Evolutionary conservation across 768 basidiomycete species (phyloP).

Genomic region (Hericium alpestre): DNA sequence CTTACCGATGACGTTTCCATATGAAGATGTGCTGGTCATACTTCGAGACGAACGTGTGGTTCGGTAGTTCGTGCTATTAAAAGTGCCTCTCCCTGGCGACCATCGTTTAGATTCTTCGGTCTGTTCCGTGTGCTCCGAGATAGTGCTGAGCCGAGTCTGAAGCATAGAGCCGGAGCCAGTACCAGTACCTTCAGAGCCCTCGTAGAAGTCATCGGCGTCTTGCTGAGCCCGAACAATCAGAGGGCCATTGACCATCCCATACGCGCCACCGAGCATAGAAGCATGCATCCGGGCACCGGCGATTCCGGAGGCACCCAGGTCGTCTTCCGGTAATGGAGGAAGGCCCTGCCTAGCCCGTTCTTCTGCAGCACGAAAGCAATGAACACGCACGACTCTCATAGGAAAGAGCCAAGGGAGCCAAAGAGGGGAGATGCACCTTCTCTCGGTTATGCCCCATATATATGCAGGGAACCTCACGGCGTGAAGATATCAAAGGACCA

Average conservation of each 20-base stretch:
- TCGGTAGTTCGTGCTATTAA: background rate
- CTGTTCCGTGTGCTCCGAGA: constrained; percentile 12
- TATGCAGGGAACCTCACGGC: constrained; percentile 15
- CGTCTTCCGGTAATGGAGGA: constrained; percentile 13
- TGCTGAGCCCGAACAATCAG: constrained; percentile 55
- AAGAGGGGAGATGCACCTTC: constrained; percentile 17
- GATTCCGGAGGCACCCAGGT: constrained; percentile 8
- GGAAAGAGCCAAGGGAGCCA: constrained; percentile 1
- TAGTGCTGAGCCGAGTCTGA: constrained; percentile 11
- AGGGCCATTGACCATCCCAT: constrained; percentile 38
- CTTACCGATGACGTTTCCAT: constrained; percentile 54
- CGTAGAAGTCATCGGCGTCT: constrained; percentile 24
- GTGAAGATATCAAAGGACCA: constrained; percentile 16
- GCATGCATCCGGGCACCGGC: constrained; percentile 9
- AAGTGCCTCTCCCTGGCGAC: constrained; percentile 2
- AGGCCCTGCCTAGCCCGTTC: constrained; percentile 10
- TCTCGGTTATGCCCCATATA: constrained; percentile 8
- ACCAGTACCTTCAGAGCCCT: constrained; percentile 1
- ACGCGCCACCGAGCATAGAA: constrained; percentile 15
- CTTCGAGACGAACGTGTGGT: constrained; percentile 1
- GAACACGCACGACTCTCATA: constrained; percentile 15
- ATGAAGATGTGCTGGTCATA: constrained; percentile 39
- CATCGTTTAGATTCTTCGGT: constrained; percentile 6
- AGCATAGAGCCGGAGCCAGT: background rate
- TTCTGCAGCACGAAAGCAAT: constrained; percentile 14